phyloP scores from a whole-genome alignment of 495 filamentous ascomycete species.

The Hypoxylon fuscum region DNA sequence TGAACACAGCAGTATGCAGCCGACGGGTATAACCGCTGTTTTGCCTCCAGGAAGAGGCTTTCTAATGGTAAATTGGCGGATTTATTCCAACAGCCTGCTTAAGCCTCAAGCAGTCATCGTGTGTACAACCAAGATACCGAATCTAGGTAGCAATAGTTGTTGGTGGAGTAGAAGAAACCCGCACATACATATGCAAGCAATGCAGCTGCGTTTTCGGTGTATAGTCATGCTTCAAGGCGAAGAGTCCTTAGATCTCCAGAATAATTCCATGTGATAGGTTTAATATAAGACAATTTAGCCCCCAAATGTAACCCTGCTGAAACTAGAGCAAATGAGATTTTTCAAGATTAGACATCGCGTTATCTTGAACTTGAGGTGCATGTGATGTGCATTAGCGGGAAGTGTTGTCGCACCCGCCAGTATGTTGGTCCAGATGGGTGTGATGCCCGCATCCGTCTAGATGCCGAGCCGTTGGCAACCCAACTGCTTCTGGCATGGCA shows the following conservation, averaged over 20 bases:
- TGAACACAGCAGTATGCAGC: not conserved
- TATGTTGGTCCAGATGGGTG: no score
- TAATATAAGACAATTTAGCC: slow-evolving; percentile 18
- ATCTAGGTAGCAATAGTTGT: slow-evolving; percentile 1
- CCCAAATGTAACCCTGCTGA: slow-evolving; percentile 30
- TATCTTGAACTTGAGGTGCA: slow-evolving; percentile 32
- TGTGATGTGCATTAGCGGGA: slow-evolving; percentile 37
- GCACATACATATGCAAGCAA: slow-evolving; percentile 19
- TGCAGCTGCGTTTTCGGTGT: slow-evolving; percentile 34
- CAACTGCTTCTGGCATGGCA: slow-evolving; percentile 31
- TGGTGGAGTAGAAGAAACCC: slow-evolving; percentile 3
- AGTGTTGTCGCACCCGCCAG: slow-evolving; percentile 29
- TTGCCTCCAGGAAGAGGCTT: not conserved
- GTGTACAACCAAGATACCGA: not conserved
- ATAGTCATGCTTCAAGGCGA: slow-evolving; percentile 16
- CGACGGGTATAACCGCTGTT: slow-evolving; percentile 4
- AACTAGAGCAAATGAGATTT: slow-evolving; percentile 31
- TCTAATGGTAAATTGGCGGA: not conserved
- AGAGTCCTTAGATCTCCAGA: slow-evolving; percentile 2
- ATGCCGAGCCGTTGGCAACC: slow-evolving; percentile 37
- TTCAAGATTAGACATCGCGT: slow-evolving; percentile 22
- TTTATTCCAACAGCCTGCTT: not conserved
- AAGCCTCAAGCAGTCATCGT: not conserved
- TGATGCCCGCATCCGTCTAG: slow-evolving; percentile 33
- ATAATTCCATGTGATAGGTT: slow-evolving; percentile 35